phyloP scores from a whole-genome alignment of 306 rosid genomes.

The Trifolium dubium region DNA sequence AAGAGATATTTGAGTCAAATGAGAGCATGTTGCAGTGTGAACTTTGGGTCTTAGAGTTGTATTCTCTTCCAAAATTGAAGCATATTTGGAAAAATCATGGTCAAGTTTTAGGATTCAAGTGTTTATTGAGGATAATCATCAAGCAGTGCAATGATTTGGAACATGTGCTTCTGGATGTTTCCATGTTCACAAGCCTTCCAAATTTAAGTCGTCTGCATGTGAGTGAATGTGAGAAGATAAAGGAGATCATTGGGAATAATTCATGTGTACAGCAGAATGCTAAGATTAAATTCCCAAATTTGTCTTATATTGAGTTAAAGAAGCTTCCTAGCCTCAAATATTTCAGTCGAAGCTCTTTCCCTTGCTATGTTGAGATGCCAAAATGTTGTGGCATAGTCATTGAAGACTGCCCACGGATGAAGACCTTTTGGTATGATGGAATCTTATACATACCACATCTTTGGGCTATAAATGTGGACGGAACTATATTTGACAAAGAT shows the following conservation, averaged over 20 bases:
- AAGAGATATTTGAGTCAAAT: constrained; percentile 32
- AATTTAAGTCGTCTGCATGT: accelerated
- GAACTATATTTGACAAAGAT: accelerated
- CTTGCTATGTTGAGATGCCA: too few species aligned
- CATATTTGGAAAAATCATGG: constrained; percentile 23
- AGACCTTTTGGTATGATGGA: background rate
- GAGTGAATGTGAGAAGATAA: background rate
- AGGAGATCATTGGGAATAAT: too few species aligned
- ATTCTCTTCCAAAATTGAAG: background rate
- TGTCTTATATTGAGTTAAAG: too few species aligned
- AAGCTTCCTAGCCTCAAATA: too few species aligned
- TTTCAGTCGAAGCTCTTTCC: too few species aligned
- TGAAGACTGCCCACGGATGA: background rate
- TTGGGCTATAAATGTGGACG: accelerated
- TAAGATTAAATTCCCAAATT: too few species aligned
- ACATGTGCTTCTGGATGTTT: constrained; percentile 14
- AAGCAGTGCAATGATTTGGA: constrained; percentile 4
- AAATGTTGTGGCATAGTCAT: accelerated
- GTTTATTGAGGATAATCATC: too few species aligned
- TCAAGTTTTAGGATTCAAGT: background rate
- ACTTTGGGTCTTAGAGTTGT: accelerated
- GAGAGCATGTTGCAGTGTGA: background rate
- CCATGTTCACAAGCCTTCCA: background rate
- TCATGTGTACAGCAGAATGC: too few species aligned
- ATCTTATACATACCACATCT: background rate